Percentiles rank a stretch among this genome's conserved stretches.
phyloP scores from a whole-genome alignment of 2,329 filamentous ascomycete genomes.

The Thelonectria rubi region DNA sequence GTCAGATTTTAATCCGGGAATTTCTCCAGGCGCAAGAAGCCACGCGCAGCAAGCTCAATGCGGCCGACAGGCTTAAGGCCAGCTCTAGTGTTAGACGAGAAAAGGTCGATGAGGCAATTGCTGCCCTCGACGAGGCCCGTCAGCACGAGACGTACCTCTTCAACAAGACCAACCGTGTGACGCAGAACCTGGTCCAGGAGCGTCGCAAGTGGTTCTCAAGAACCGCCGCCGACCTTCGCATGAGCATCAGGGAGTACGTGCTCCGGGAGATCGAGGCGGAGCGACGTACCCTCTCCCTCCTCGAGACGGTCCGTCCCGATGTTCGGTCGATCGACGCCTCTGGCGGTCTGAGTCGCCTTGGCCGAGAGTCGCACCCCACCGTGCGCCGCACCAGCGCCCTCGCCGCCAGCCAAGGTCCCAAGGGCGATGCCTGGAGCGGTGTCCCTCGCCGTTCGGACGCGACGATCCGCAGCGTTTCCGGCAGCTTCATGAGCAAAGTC shows the following conservation, averaged over 20 bases:
- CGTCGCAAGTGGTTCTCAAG: constrained; percentile 90
- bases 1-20: constrained; percentile 94
- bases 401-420: constrained; percentile 90
- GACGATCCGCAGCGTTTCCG: constrained; percentile 79
- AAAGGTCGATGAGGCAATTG: constrained; percentile 98
- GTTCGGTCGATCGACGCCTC: constrained; percentile 92
- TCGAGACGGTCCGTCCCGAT: constrained; percentile 94
- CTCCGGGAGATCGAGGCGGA: constrained; percentile 96
- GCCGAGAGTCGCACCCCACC: constrained; percentile 85
- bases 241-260: constrained; percentile 89
- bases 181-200: constrained; percentile 86
- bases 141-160: constrained; percentile 82
- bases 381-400: constrained; percentile 74
- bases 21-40: constrained; percentile 89
- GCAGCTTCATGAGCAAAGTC: constrained; percentile 72
- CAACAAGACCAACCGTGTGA: constrained; percentile 89
- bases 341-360: constrained; percentile 88
- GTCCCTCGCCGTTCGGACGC: constrained; percentile 84
- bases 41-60: constrained; percentile 82
- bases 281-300: constrained; percentile 85
- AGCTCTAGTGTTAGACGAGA: constrained; percentile 88
- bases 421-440: constrained; percentile 98
- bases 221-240: constrained; percentile 83
- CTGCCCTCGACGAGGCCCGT: constrained; percentile 85
- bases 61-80: constrained; percentile 87